These are phyloP conservation scores for Spinellus fusiger DNA, from an alignment of 192 early-diverging fungal genomes.

Conservation along the genomic window DNA sequence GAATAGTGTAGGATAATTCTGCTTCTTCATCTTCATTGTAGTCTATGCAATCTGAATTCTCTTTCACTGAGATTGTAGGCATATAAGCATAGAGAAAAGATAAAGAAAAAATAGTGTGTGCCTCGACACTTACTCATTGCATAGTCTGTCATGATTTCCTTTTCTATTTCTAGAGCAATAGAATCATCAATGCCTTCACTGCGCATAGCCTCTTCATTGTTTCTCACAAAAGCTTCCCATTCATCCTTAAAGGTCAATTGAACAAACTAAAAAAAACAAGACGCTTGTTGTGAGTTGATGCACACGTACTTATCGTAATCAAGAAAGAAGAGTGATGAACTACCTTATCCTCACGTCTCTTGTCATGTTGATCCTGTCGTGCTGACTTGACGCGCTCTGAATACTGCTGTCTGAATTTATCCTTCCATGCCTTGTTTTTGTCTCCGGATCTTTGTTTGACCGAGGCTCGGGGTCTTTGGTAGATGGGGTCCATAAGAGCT, in stretches of 20 bases:
- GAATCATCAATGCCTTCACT: not conserved
- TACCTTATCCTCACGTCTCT: not conserved
- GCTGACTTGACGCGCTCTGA: not conserved
- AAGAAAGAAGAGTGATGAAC: too few relatives aligned
- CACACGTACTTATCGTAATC: too few relatives aligned
- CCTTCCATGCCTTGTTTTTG: not conserved
- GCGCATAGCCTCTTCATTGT: conserved; percentile 3
- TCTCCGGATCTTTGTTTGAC: not conserved
- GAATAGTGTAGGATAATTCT: too few relatives aligned
- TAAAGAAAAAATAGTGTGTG: not conserved
- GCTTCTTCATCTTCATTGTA: too few relatives aligned
- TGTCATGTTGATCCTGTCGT: not conserved
- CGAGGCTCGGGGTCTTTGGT: not conserved
- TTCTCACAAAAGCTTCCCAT: not conserved
- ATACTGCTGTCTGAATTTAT: conserved; percentile 7
- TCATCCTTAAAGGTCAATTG: not conserved
- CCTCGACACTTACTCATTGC: not conserved
- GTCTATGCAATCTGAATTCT: not conserved
- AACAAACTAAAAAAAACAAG: not conserved
- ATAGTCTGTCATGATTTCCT: not conserved
- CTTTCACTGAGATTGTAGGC: not conserved
- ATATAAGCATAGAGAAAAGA: not conserved
- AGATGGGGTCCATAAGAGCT: not conserved
- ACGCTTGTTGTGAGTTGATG: too few relatives aligned
- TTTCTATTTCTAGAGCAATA: not conserved